phyloP scores from a whole-genome alignment of 495 filamentous ascomycete species.

The Penicillium subrubescens region DNA sequence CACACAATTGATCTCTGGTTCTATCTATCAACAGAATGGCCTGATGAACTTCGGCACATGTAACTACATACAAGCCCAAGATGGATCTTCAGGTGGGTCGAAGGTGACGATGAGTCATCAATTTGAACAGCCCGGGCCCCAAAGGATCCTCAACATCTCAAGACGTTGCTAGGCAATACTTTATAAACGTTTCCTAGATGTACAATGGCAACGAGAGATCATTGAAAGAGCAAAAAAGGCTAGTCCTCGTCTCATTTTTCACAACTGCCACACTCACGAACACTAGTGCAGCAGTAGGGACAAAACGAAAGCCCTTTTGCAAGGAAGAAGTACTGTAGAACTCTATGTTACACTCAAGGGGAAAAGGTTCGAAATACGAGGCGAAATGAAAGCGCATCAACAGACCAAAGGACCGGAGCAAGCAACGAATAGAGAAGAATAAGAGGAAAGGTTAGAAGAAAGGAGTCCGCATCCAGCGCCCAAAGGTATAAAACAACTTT shows the following conservation, averaged over 20 bases:
- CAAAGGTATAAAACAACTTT: conserved; percentile 21
- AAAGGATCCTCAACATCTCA: neutral
- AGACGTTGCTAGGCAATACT: neutral
- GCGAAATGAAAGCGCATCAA: conserved; percentile 7
- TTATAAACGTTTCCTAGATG: neutral
- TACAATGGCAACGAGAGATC: neutral
- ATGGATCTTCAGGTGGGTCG: neutral
- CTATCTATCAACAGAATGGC: neutral
- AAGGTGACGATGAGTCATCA: neutral
- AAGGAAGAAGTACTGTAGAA: conserved; percentile 35
- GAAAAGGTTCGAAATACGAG: conserved; percentile 18
- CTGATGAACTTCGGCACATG: neutral
- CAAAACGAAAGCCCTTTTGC: conserved; percentile 18
- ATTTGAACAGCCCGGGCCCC: neutral
- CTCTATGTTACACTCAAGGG: conserved; percentile 44
- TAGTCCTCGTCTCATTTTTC: conserved; percentile 15
- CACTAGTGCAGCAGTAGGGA: conserved; percentile 4
- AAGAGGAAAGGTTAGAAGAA: conserved; percentile 19
- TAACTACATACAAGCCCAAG: too few relatives aligned
- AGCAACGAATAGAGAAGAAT: conserved; percentile 10
- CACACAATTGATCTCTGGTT: neutral
- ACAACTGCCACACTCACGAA: conserved; percentile 4
- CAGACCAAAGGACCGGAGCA: conserved; percentile 23
- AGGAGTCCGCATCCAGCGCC: conserved; percentile 19
- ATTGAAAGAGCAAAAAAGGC: conserved; percentile 5